Percentiles rank a stretch among this genome's conserved stretches.
Evolutionary conservation across 371 early-diverging fungal species (phyloP).

Genomic region (Catenaria anguillulae): DNA sequence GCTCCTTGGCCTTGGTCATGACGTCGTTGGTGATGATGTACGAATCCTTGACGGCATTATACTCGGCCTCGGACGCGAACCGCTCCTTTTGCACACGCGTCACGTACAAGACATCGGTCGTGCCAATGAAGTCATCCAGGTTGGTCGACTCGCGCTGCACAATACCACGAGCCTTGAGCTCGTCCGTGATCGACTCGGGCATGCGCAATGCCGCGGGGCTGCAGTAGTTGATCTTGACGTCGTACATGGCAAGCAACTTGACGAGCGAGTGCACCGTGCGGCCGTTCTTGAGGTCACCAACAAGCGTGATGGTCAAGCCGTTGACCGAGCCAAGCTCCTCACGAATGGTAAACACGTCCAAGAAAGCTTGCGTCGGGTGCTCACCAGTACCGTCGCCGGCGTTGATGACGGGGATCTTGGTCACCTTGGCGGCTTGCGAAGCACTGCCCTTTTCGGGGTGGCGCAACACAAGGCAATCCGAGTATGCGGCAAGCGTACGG

Average conservation of each 20-base stretch:
- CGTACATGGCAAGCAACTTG: conserved; percentile 66
- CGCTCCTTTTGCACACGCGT: conserved; percentile 94
- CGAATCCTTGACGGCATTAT: conserved; percentile 55
- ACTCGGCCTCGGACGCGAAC: conserved; percentile 61
- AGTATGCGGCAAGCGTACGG: conserved; percentile 79
- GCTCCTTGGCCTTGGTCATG: conserved; percentile 69
- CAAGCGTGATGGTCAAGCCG: conserved; percentile 85
- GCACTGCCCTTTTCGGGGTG: conserved; percentile 85
- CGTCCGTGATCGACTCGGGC: conserved; percentile 71
- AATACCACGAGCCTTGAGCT: conserved; percentile 49
- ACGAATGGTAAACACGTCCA: conserved; percentile 86
- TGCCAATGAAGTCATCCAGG: conserved; percentile 63
- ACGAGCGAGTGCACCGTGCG: conserved; percentile 94
- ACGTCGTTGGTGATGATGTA: conserved; percentile 75
- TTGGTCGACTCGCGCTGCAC: conserved; percentile 49
- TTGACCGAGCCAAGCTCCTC: conserved; percentile 81
- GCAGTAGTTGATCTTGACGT: conserved; percentile 87
- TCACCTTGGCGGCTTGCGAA: conserved; percentile 66
- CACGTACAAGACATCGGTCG: conserved; percentile 91
- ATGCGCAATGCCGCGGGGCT: conserved; percentile 64
- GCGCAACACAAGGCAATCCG: conserved; percentile 79
- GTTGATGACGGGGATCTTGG: conserved; percentile 84
- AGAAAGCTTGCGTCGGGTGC: conserved; percentile 94
- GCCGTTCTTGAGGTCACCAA: conserved; percentile 93
- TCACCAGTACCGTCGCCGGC: conserved; percentile 95